Base-by-base conservation (phyloP, 306 rosid species). In the Leucaena leucocephala region DNA sequence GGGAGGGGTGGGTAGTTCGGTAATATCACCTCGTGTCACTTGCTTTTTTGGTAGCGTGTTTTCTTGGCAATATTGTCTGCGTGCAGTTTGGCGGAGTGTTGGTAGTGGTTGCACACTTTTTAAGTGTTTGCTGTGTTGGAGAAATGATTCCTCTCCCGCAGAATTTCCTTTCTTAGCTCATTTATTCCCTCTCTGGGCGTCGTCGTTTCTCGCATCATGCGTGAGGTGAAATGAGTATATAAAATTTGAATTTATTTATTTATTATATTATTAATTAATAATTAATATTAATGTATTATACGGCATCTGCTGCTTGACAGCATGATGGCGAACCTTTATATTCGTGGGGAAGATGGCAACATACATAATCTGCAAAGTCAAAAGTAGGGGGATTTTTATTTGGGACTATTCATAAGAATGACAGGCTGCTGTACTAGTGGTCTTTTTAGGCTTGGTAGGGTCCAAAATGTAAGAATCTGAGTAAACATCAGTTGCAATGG, bases 31-130 rank as follows among this genome's bases (percentile, higher is more conserved):
- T 71, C 27, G 58, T 2, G 72, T 27, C 72, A 39, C 80, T 86
- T 57, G 68, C 76, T 72, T 83, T 83, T 75, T 83, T 42, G 94
- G 87, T 93, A 85, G 94, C 97, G 92, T 91, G 94, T 86, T 84
- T 85, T 90, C 76, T 91, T 90, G 93, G 97, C 90, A 82, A 87
- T 81, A 3, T 34, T 14, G 78, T 79, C 84, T 78, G 83, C 83
- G 78, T 82, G 14, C 76, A 78, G 85, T 86, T 83, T 82, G 88
- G 91, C 84, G 86, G 34, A 46, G 75, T 85, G 86, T 74, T 82
- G 84, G 89, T 80, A 74, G 92, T 86, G 84, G 85, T 84, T 87
- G 83, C 82, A 89, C 86, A 43, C 87, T 84, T 82, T 27, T 39
- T 33, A 11, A 38, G 67, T 76, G 78, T 75, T 48, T 55, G 68